Conservation (phyloP, 108 stramenopile species). For the Fistulifera solaris region DNA sequence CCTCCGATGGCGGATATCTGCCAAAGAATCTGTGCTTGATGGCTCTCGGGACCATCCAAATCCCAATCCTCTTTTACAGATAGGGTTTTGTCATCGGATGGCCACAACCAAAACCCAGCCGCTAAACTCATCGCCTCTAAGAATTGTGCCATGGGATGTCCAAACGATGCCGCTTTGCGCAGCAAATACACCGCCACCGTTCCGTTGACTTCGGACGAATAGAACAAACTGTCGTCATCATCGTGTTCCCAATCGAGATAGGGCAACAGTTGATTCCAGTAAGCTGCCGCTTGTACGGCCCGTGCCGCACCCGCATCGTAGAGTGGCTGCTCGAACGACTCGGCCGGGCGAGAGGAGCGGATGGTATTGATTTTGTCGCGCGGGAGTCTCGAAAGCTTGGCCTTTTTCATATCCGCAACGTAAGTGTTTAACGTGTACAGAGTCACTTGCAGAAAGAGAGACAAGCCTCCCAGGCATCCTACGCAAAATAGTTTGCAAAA, state of each 20-base stretch:
- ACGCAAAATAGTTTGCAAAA: conserved; percentile 2
- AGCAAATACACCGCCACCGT: too few relatives aligned
- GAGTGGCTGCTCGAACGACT: not conserved
- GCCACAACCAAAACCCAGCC: conserved; percentile 48
- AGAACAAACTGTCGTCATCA: too few relatives aligned
- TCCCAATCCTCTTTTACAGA: not conserved
- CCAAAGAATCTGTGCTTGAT: conserved; percentile 55
- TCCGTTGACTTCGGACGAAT: too few relatives aligned
- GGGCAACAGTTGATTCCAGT: not conserved
- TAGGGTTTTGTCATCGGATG: conserved; percentile 2
- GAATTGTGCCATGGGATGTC: conserved; percentile 70
- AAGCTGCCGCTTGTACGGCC: not conserved
- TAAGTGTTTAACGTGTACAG: conserved; percentile 2
- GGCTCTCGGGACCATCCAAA: not conserved
- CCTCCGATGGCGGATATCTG: conserved; percentile 63
- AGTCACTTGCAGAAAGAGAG: conserved; percentile 3
- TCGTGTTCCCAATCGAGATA: not conserved
- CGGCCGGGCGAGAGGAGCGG: too few relatives aligned
- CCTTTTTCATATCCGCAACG: not conserved
- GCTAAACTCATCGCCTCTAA: conserved; percentile 57
- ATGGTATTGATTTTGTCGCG: not conserved
- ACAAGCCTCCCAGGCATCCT: conserved; percentile 3
- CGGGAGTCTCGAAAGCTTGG: not conserved
- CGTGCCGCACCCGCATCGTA: not conserved
- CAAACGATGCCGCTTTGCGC: not conserved